phyloP scores from a whole-genome alignment of 495 filamentous ascomycete species.

The Bacidia gigantensis region DNA sequence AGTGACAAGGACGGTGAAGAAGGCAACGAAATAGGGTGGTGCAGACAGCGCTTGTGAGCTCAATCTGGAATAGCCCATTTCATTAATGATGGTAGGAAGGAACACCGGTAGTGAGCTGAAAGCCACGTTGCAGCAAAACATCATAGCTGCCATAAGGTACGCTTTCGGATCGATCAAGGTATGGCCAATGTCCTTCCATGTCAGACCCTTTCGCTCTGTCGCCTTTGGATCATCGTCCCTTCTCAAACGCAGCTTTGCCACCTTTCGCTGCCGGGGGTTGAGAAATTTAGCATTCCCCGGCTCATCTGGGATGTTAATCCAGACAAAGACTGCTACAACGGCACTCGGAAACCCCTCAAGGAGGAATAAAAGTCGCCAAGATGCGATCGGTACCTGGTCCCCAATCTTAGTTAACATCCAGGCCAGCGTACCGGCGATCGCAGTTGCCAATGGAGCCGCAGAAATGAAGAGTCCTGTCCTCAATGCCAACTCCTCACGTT shows the following conservation, averaged over 20 bases:
- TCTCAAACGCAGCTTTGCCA: constrained; percentile 37
- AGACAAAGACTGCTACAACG: constrained; percentile 41
- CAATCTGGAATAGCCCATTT: constrained; percentile 37
- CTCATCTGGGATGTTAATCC: constrained; percentile 38
- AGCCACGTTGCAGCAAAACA: constrained; percentile 45
- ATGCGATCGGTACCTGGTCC: constrained; percentile 36
- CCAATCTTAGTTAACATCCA: constrained; percentile 42
- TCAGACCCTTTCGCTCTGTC: constrained; percentile 20
- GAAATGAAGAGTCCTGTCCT: constrained; percentile 49
- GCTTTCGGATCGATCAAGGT: constrained; percentile 48
- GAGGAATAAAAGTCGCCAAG: constrained; percentile 47
- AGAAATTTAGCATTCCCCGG: constrained; percentile 40
- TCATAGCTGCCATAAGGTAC: constrained; percentile 55
- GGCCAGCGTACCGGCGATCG: constrained; percentile 54
- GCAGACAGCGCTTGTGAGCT: constrained; percentile 42
- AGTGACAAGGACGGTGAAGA: constrained; percentile 34
- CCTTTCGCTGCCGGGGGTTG: constrained; percentile 28
- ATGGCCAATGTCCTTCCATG: constrained; percentile 38
- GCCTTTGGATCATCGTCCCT: constrained; percentile 20
- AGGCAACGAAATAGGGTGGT: constrained; percentile 43
- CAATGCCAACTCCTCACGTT: constrained; percentile 45
- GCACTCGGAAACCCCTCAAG: constrained; percentile 50
- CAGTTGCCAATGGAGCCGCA: constrained; percentile 47
- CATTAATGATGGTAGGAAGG: constrained; percentile 43
- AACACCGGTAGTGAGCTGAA: constrained; percentile 48